These are phyloP conservation scores for Hemisphaericaspora lyxosophila DNA, from an alignment of 1,139 yeast species.

Conservation along the genomic window DNA sequence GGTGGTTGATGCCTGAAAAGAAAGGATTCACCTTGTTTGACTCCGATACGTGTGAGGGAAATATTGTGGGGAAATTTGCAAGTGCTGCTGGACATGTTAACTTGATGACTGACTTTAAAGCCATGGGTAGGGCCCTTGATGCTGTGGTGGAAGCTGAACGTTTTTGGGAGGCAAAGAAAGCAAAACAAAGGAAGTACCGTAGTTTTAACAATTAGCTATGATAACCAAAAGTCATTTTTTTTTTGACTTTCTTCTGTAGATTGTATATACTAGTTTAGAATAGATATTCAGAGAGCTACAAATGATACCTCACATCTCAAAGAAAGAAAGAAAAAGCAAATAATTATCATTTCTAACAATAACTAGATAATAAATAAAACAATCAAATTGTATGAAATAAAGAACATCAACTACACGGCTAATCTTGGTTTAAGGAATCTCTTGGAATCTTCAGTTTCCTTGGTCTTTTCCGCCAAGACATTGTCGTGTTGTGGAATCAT, in stretches of 20 bases:
- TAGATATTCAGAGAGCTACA: too few species aligned
- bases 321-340: too few species aligned
- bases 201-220: too few species aligned
- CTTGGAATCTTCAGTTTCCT: constrained; percentile 7
- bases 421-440: constrained; percentile 14
- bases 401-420: constrained; percentile 9
- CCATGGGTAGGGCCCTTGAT: constrained; percentile 67
- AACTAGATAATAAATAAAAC: background rate
- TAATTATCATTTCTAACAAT: too few species aligned
- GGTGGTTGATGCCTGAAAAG: constrained; percentile 76
- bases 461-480: constrained; percentile 10
- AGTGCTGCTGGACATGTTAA: constrained; percentile 76
- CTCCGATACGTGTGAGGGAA: constrained; percentile 35
- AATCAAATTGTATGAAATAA: background rate
- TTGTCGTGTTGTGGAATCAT: constrained; percentile 20
- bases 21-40: constrained; percentile 56
- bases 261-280: too few species aligned
- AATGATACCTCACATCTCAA: too few species aligned
- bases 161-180: constrained; percentile 25
- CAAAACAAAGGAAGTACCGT: constrained; percentile 3
- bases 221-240: too few species aligned
- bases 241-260: too few species aligned
- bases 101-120: constrained; percentile 68
- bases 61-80: constrained; percentile 65
- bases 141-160: constrained; percentile 59